Evolutionary conservation across 2,329 filamentous ascomycete species (phyloP).

Genomic region (Paecilomyces fulvus): DNA sequence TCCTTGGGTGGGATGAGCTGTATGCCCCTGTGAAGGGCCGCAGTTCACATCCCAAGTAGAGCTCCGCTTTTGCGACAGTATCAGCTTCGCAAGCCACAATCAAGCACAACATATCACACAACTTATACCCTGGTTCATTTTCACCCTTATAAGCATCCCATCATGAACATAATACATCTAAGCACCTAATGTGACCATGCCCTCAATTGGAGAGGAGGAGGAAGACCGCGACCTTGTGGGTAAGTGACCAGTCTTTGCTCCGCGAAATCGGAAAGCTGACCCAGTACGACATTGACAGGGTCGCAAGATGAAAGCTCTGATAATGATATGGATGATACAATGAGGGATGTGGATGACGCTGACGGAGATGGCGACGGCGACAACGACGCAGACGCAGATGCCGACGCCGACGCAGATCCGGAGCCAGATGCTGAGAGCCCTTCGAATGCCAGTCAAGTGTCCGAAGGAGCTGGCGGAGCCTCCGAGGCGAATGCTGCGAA

Average conservation of each 20-base stretch:
- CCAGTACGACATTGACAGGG: slow-evolving; percentile 15
- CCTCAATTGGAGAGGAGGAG: slow-evolving; percentile 21
- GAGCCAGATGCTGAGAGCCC: slow-evolving; percentile 30
- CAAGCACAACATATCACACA: neutral
- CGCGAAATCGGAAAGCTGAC: neutral
- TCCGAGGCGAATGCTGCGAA: slow-evolving; percentile 37
- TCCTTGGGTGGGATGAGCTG: no score
- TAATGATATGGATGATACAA: slow-evolving; percentile 39
- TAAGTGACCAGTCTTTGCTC: neutral
- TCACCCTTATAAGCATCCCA: slow-evolving; percentile 2
- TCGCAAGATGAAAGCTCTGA: slow-evolving; percentile 43
- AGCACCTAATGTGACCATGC: slow-evolving; percentile 14
- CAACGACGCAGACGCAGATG: slow-evolving; percentile 26
- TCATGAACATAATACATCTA: neutral
- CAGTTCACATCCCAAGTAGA: neutral
- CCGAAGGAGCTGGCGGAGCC: slow-evolving; percentile 25
- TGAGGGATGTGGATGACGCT: slow-evolving; percentile 32
- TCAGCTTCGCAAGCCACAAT: neutral
- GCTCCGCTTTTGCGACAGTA: neutral
- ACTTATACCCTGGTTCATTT: neutral
- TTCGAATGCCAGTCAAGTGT: slow-evolving; percentile 32
- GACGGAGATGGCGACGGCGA: slow-evolving; percentile 32
- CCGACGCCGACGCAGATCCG: slow-evolving; percentile 23
- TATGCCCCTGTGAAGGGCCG: neutral
- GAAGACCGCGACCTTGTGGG: slow-evolving; percentile 10